Evolutionary conservation across 192 early-diverging fungal genomes (phyloP).

Genomic region (Entrophospora sp.): DNA sequence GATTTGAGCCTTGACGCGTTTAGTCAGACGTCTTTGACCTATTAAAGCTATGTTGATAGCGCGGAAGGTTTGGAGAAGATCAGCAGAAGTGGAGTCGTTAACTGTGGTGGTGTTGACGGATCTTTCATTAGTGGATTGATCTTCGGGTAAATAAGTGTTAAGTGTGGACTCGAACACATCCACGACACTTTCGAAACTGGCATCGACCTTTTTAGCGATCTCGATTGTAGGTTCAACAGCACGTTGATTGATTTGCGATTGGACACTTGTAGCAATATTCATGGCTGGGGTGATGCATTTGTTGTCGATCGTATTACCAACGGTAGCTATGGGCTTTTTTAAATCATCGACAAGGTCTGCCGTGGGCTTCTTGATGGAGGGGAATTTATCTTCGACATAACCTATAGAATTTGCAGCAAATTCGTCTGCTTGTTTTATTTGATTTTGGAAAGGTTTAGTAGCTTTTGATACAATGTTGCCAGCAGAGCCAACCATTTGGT

Average conservation of each 20-base stretch:
- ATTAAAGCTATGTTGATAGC: conserved; percentile 23
- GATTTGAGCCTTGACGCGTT: neutral
- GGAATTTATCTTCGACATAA: conserved; percentile 48
- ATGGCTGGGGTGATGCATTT: too few relatives aligned
- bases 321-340: conserved; percentile 44
- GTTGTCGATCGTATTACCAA: conserved; percentile 32
- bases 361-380: conserved; percentile 53
- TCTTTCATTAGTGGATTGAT: too few relatives aligned
- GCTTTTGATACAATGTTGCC: conserved; percentile 23
- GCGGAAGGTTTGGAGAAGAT: conserved; percentile 26
- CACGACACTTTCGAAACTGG: too few relatives aligned
- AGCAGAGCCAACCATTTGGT: conserved; percentile 25
- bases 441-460: conserved; percentile 40
- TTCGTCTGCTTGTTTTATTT: conserved; percentile 47
- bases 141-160: too few relatives aligned
- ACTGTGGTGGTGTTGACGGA: too few relatives aligned
- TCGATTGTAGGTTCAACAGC: too few relatives aligned
- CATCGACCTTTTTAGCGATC: too few relatives aligned
- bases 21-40: conserved; percentile 24
- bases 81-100: too few relatives aligned
- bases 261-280: too few relatives aligned
- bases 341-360: conserved; percentile 49
- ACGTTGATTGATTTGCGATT: too few relatives aligned
- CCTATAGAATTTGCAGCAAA: conserved; percentile 59
- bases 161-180: too few relatives aligned